A percentile compares a stretch with the other conserved stretches of the same genome.
Conservation (phyloP, 768 basidiomycete species). For the Agaricus subrufescens region DNA sequence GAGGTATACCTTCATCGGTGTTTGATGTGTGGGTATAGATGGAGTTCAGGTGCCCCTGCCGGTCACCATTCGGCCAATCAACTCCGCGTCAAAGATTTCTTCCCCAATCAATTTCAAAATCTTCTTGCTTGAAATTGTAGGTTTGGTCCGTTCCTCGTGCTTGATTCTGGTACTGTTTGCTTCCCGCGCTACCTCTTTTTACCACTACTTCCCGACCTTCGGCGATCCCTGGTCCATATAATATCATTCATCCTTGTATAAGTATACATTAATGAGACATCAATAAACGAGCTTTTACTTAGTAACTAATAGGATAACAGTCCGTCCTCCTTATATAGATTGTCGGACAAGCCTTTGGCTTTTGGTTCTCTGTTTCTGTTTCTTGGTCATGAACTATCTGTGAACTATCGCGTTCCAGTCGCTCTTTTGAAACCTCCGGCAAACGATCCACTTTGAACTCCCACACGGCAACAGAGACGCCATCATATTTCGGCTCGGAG, state of each 20-base stretch:
- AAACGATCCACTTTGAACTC: too few relatives aligned
- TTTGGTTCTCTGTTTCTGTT: too few relatives aligned
- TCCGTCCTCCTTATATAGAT: too few relatives aligned
- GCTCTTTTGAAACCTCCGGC: too few relatives aligned
- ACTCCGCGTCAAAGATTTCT: constrained; percentile 1
- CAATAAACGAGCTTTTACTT: too few relatives aligned
- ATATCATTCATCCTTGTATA: not conserved
- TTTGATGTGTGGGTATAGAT: not conserved
- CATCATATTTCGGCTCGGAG: too few relatives aligned
- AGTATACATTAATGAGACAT: not conserved
- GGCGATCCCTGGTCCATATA: not conserved
- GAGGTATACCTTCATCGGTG: not conserved
- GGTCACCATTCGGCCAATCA: not conserved
- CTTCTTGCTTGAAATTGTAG: constrained; percentile 11
- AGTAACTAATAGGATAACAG: too few relatives aligned
- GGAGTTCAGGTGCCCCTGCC: not conserved
- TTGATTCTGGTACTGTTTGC: constrained; percentile 4
- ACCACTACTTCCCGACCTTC: not conserved
- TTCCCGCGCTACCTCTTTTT: constrained; percentile 6
- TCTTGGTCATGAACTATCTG: too few relatives aligned
- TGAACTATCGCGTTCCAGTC: too few relatives aligned
- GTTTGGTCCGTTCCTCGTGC: constrained; percentile 1
- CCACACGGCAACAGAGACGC: too few relatives aligned
- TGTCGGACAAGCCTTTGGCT: too few relatives aligned
- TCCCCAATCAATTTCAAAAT: constrained; percentile 6